phyloP scores from a whole-genome alignment of 129 eudicot genomes.

The Flaveria sonorensis region DNA sequence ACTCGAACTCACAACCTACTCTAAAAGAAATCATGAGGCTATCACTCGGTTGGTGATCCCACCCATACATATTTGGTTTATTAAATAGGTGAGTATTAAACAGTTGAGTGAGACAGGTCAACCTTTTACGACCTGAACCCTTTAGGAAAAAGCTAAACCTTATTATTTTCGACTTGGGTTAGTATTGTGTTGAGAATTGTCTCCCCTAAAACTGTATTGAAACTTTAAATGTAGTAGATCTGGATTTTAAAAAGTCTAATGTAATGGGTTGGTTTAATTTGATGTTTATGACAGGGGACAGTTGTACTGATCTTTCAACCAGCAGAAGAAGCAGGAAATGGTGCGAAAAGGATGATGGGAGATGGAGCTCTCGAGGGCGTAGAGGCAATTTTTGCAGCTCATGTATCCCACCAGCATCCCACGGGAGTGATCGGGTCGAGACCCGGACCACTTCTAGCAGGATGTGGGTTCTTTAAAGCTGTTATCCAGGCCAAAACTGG shows the following conservation, averaged over 20 bases:
- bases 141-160: not conserved
- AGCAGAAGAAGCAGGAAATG: constrained; percentile 98
- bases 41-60: too few relatives aligned
- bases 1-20: too few relatives aligned
- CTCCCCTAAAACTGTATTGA: too few relatives aligned
- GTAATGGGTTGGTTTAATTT: not conserved
- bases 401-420: constrained; percentile 69
- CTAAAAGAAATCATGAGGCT: too few relatives aligned
- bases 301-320: constrained; percentile 88
- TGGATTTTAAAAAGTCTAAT: not conserved
- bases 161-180: too few relatives aligned
- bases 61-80: not conserved
- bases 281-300: constrained; percentile 56
- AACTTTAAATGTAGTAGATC: too few relatives aligned
- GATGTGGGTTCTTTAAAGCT: constrained; percentile 87
- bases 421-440: constrained; percentile 82
- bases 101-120: not conserved
- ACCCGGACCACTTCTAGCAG: constrained; percentile 86
- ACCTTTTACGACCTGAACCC: not conserved
- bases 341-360: constrained; percentile 84
- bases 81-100: not conserved
- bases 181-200: too few relatives aligned
- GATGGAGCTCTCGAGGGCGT: constrained; percentile 80
- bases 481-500: constrained; percentile 40
- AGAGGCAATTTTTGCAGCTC: constrained; percentile 85